Base-by-base conservation (phyloP, 2,329 filamentous ascomycete species). In the Ophiocordyceps camponoti-leonardi region DNA sequence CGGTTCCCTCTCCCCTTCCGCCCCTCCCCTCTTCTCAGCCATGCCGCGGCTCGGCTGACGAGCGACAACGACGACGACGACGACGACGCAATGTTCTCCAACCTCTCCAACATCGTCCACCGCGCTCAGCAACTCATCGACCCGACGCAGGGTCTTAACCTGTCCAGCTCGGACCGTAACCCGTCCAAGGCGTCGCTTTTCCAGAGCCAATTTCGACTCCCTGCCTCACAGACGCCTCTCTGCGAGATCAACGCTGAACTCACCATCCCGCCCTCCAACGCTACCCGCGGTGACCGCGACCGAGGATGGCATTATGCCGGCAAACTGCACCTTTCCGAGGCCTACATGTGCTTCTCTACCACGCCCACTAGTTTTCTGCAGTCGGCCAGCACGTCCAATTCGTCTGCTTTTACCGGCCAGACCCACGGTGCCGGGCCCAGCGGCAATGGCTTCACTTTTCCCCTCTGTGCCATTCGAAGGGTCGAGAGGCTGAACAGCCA, bases 161-260 rank as follows among this genome's bases (percentile, higher is more conserved):
- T 85, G 48, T 78, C 81, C 53, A 75, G 79, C 57, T 77, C 81
- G 48, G 85, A 92, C 64, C 77, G 76, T 51, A 83, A 86, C 60
- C 87, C 88, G 44, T 90, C 88, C 58, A 96, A 95, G 68, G 80
- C 87, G 46, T 82, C 83, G 44, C 77, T 96, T 48, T 98, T 96
- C 68, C 87, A 92, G 67, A 82, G 83, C 62, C 92, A 98, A 66
- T 98, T 98, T 69, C 86, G 92, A 53, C 81, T 98, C 31, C 92
- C 92, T 42, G 79, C 86, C 58, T 83, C 86, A 37, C 90, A 98
- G 66, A 88, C 84, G 50, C 92, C 92, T 46, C 75, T 96, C 47
- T 87, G 93, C 67, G 92, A 98, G 69, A 95, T 98, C 66, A 87
- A 84, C 49, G 88, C 92, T 58, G 92, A 98, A 69, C 77, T 98